Evolutionary conservation across 1,284 basidiomycete genomes (phyloP).

Genomic region (Boletus calvinii): DNA sequence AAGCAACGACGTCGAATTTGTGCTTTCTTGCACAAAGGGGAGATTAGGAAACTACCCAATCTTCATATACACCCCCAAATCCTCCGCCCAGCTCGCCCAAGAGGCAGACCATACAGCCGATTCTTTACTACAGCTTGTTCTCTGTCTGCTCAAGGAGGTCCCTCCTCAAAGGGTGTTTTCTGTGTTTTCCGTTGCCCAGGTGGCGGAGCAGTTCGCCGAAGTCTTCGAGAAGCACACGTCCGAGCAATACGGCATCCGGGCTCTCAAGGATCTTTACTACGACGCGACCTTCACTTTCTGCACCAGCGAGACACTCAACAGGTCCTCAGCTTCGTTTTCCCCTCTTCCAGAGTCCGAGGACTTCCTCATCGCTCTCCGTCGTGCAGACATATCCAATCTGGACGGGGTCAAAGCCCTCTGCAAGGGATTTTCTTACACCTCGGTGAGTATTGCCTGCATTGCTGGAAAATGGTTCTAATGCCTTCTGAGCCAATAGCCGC

Average conservation of each 20-base stretch:
- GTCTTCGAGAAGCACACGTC: conserved; percentile 46
- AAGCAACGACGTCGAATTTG: conserved; percentile 44
- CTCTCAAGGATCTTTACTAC: conserved; percentile 52
- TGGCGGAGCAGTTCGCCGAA: conserved; percentile 49
- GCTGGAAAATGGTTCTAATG: conserved; percentile 1
- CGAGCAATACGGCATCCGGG: conserved; percentile 36
- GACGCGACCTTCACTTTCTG: conserved; percentile 59
- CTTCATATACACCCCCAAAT: conserved; percentile 49
- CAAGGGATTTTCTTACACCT: conserved; percentile 53
- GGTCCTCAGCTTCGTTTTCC: conserved; percentile 25
- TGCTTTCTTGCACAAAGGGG: conserved; percentile 58
- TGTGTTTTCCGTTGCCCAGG: conserved; percentile 54
- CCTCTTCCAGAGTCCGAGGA: conserved; percentile 20
- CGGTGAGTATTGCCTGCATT: conserved; percentile 41
- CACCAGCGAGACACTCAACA: conserved; percentile 43
- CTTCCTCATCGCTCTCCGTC: conserved; percentile 40
- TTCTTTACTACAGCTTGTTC: conserved; percentile 38
- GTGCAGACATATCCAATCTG: conserved; percentile 45
- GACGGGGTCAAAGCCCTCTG: conserved; percentile 47
- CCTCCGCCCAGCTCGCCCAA: conserved; percentile 30
- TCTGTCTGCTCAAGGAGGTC: conserved; percentile 32
- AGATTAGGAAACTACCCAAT: conserved; percentile 55
- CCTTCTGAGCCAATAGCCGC: conserved; percentile 38
- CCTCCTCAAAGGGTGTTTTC: conserved; percentile 55
- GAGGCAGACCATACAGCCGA: conserved; percentile 28